A percentile compares a stretch with the other conserved stretches of the same genome.
Conservation (phyloP, 1,284 basidiomycete genomes). For the Schizophyllum commune region DNA sequence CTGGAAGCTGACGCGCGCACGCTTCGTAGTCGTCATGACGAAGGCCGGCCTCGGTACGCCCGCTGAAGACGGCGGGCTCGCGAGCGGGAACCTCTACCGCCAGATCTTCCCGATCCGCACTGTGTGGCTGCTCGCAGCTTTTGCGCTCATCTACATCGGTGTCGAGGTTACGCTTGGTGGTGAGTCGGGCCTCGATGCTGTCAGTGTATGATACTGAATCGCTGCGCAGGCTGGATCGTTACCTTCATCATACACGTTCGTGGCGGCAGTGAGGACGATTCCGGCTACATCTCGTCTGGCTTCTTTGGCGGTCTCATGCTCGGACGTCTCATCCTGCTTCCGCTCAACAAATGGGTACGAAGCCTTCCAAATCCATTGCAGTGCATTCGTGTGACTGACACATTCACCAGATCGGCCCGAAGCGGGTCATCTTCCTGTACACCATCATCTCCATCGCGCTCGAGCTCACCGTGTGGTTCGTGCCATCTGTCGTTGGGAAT, state of each 20-base stretch:
- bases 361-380: not conserved
- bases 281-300: conserved; percentile 46
- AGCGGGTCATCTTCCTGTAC: conserved; percentile 20
- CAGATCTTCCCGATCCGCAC: conserved; percentile 46
- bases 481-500: conserved; percentile 28
- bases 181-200: conserved; percentile 15
- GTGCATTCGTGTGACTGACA: not conserved
- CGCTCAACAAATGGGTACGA: conserved; percentile 47
- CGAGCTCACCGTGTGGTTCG: conserved; percentile 53
- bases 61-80: not conserved
- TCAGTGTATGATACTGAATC: not conserved
- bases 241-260: conserved; percentile 46
- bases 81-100: conserved; percentile 33
- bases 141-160: conserved; percentile 61
- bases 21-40: not conserved
- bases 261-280: conserved; percentile 27
- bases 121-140: conserved; percentile 54
- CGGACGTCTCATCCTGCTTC: conserved; percentile 47
- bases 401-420: conserved; percentile 19
- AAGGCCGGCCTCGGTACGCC: not conserved
- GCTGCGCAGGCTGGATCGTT: conserved; percentile 47
- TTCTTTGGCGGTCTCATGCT: conserved; percentile 53
- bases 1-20: not conserved
- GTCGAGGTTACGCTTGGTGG: conserved; percentile 61
- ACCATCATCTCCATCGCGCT: conserved; percentile 23